Evolutionary conservation across 805 yeast genomes (phyloP).

Genomic region (Candida anglica): DNA sequence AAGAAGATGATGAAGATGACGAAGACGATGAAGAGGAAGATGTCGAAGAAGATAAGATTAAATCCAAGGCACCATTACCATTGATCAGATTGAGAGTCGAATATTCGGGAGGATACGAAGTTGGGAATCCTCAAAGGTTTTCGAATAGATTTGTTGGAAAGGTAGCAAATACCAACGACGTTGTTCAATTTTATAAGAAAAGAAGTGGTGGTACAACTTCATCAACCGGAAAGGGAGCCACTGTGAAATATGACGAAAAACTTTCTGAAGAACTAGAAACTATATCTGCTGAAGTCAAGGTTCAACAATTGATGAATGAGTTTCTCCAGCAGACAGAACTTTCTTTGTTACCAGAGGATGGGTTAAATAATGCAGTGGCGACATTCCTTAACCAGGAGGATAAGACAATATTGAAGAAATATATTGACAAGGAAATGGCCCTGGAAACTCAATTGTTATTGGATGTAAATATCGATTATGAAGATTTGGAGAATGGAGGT

Average conservation of each 20-base stretch:
- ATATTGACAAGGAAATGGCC: slow-evolving; percentile 52
- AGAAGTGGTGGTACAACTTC: slow-evolving; percentile 12
- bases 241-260: slow-evolving; percentile 13
- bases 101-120: slow-evolving; percentile 85
- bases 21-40: slow-evolving; percentile 1
- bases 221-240: slow-evolving; percentile 10
- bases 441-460: slow-evolving; percentile 49
- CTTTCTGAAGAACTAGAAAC: slow-evolving; percentile 10
- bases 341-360: slow-evolving; percentile 67
- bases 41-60: slow-evolving; percentile 9
- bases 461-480: slow-evolving; percentile 39
- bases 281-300: slow-evolving; percentile 35
- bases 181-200: slow-evolving; percentile 64
- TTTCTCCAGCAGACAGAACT: slow-evolving; percentile 61
- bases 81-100: slow-evolving; percentile 80
- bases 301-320: slow-evolving; percentile 61
- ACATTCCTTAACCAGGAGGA: slow-evolving; percentile 81
- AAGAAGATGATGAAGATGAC: slow-evolving; percentile 8
- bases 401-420: slow-evolving; percentile 62
- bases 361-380: slow-evolving; percentile 69
- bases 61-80: slow-evolving; percentile 61
- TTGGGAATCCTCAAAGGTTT: slow-evolving; percentile 85
- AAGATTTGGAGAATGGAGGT: too few species aligned
- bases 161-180: slow-evolving; percentile 89
- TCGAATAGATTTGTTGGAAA: slow-evolving; percentile 86